These are phyloP conservation scores for Candida tropicalis DNA, from an alignment of 1,139 yeast genomes.

Conservation along the genomic window DNA sequence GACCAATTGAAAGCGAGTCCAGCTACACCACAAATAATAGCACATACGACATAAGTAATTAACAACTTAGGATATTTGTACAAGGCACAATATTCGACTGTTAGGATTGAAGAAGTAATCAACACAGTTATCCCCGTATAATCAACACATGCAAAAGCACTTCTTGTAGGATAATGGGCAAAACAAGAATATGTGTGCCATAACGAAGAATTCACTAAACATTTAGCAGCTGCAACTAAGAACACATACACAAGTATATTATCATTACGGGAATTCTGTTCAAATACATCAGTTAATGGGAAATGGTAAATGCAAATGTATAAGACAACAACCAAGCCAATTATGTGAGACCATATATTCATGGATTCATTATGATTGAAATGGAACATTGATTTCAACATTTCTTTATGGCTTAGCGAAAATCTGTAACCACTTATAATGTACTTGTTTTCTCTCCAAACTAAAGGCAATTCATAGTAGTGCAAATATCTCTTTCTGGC, in stretches of 20 bases:
- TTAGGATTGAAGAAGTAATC: conserved; percentile 86
- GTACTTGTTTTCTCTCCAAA: conserved; percentile 92
- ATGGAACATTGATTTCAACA: conserved; percentile 56
- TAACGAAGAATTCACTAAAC: conserved; percentile 73
- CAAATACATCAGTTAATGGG: conserved; percentile 55
- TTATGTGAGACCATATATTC: conserved; percentile 90
- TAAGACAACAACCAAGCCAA: conserved; percentile 63
- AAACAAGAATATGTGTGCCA: conserved; percentile 95
- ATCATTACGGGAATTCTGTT: conserved; percentile 46
- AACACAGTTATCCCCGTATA: conserved; percentile 91
- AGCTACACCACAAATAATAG: conserved; percentile 64
- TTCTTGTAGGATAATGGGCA: conserved; percentile 62
- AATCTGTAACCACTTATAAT: conserved; percentile 86
- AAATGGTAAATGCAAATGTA: conserved; percentile 61
- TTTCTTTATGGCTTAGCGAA: conserved; percentile 62
- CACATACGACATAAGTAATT: conserved; percentile 55
- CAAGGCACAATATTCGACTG: conserved; percentile 82
- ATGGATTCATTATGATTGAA: conserved; percentile 84
- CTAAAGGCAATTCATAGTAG: conserved; percentile 85
- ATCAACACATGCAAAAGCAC: conserved; percentile 88
- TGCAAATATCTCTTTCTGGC: conserved; percentile 66
- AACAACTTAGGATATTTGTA: conserved; percentile 59
- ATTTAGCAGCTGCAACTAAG: conserved; percentile 70
- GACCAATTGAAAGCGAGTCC: conserved; percentile 90
- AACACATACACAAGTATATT: conserved; percentile 62